Percentiles rank a stretch among this genome's conserved stretches.
Evolutionary conservation across 73 alveolate species (phyloP).

Genomic region (Symbiodinium natans): DNA sequence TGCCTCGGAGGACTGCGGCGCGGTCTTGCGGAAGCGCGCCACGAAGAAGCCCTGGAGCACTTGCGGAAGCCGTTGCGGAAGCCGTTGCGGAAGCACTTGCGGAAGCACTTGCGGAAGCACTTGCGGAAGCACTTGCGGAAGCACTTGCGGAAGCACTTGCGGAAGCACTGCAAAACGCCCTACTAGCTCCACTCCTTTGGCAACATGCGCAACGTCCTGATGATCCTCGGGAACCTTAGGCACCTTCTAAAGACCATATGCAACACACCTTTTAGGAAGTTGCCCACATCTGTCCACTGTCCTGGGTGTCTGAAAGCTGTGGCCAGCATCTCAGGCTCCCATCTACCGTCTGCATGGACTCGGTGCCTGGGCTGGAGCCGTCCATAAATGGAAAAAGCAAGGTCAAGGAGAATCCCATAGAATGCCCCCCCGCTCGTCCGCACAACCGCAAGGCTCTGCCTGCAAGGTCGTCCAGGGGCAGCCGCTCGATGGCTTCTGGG

Average conservation of each 20-base stretch:
- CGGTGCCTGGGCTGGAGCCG: constrained; percentile 29
- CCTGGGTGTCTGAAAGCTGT: constrained; percentile 81
- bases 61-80: not conserved
- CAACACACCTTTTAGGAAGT: not conserved
- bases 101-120: no score
- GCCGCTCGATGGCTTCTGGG: constrained; percentile 57
- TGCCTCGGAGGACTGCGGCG: not conserved
- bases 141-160: no score
- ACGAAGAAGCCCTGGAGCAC: constrained; percentile 77
- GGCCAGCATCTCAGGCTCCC: constrained; percentile 79
- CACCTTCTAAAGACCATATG: not conserved
- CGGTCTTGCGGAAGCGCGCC: constrained; percentile 89
- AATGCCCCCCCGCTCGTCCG: not conserved
- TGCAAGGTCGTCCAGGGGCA: constrained; percentile 23
- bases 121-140: no score
- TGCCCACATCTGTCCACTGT: no score
- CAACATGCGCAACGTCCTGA: no score
- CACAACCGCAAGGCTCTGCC: not conserved
- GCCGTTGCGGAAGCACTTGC: no score
- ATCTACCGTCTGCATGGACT: constrained; percentile 39
- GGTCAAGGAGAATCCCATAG: not conserved
- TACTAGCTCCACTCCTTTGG: no score
- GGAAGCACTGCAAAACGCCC: no score
- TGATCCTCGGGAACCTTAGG: no score
- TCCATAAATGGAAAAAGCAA: not conserved